Evolutionary conservation across 768 basidiomycete genomes (phyloP).

Genomic region (Podaxis carcinomalis): DNA sequence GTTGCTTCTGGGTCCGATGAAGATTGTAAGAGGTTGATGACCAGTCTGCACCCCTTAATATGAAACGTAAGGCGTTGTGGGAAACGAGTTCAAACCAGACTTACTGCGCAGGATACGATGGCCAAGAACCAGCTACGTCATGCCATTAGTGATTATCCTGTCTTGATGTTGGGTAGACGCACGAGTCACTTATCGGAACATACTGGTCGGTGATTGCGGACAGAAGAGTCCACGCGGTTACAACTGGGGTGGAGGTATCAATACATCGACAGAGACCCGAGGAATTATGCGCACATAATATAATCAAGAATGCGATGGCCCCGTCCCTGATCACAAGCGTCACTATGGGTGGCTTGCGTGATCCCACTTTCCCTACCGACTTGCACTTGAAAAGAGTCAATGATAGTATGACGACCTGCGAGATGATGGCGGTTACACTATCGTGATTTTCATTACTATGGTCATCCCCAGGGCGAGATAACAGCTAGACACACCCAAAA

Average conservation of each 20-base stretch:
- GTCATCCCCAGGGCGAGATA: neutral
- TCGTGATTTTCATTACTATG: neutral
- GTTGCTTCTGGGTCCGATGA: conserved; percentile 2
- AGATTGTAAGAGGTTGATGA: conserved; percentile 20
- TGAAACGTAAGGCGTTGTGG: neutral
- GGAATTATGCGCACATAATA: conserved; percentile 25
- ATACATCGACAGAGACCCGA: neutral
- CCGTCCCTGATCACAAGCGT: conserved; percentile 35
- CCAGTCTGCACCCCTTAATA: conserved; percentile 21
- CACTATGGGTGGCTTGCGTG: conserved; percentile 30
- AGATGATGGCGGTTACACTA: conserved; percentile 21
- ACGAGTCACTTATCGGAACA: conserved; percentile 25
- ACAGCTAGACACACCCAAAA: conserved; percentile 21
- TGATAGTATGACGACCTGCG: conserved; percentile 28
- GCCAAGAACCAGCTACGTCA: conserved; percentile 24
- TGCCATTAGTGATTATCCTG: neutral
- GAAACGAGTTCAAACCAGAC: neutral
- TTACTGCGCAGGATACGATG: conserved; percentile 23
- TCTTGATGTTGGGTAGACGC: conserved; percentile 2
- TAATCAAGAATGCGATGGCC: conserved; percentile 25
- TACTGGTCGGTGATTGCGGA: conserved; percentile 19
- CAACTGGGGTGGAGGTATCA: conserved; percentile 12
- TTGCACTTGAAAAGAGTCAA: conserved; percentile 29
- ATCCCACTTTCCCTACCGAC: conserved; percentile 21
- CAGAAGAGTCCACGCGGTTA: conserved; percentile 18